Evolutionary conservation across 2,329 filamentous ascomycete species (phyloP), one percentile per base, ranked within the genome.

Genomic region (Furcasterigmium sp.): DNA sequence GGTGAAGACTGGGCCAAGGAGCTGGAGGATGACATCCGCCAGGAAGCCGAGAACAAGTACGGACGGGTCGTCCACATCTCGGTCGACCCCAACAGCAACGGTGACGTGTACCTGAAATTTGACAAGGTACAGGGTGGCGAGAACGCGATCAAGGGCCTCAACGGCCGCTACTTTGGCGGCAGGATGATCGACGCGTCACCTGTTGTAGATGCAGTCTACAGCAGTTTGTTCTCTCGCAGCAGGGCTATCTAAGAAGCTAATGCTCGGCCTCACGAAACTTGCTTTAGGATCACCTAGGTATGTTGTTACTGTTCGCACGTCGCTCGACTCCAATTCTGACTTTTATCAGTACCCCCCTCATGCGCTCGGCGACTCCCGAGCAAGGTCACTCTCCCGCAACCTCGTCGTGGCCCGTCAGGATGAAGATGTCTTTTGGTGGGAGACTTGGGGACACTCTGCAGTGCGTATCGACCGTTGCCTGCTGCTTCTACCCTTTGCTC

Each of bases 41-140:
- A 81, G 58, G 93, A 98, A 74, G 95, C 91, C 63, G 87, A 95
- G 71, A 78, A 82, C 57, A 95, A 93, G 75, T 98, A 97, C 74
- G 93, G 93, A 60, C 87, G 91, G 57, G 91, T 98, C 58, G 90
- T 97, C 65, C 93, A 98, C 80, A 94, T 97, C 68, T 81, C 90
- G 56, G 79, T 95, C 68, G 91, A 97, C 73, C 82, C 87, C 53
- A 94, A 95, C 70, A 93, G 90, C 38, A 82, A 87, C 65, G 93
- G 93, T 68, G 93, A 98, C 63, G 91, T 98, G 56, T 98, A 95
- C 68, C 83, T 98, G 65, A 98, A 98, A 68, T 98, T 98, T 71
- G 90, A 95, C 68, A 86, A 89, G 59, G 87, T 97, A 50, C 82
- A 91, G 64, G 91, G 91, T 56, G 91, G 91, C 62, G 89, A 96